Base-by-base conservation (phyloP, 2,329 filamentous ascomycete species). In the Rhexocercosporidium sp. region DNA sequence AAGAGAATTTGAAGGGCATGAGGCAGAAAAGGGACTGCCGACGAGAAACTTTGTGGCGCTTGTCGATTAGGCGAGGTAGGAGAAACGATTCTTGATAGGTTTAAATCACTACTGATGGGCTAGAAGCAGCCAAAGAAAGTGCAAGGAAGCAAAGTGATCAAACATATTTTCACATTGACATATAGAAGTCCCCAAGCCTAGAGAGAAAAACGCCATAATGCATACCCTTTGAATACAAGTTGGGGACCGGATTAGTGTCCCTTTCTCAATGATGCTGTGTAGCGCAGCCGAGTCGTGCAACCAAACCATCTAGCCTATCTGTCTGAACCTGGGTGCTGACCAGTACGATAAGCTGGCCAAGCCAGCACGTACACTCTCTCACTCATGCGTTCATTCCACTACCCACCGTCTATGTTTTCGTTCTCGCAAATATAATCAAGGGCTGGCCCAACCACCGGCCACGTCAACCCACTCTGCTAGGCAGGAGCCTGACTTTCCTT, bases 391-490 rank as follows among this genome's bases (percentile, higher is more conserved):
- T 39, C 57, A 39, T 47, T 44, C 25, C 51, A 41, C 37, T 22
- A 12, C 11, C 41, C 59, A 37, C 25, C 59, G 31, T 66, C 65
- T 59, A 27, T 49, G 27, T 29, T 57, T 31, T 20, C 41, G 22
- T 29, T 56, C 27, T 59, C 44, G 22, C 56, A 44, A n/a, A 61
- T 59, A 56, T 66, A 18, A 68, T 77, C 74, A 78, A 67, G 77
- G 76, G 65, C 76, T 77, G 16, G 92, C 89, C 93, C 94, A 99
- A 67, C 96, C 96, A 74, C 96, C 96, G 57, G 94, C 95, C 74
- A 97, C 94, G 68, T 97, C 93, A 16, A 99, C 96, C 96, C 96
- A 99, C 81, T 99, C 94, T 11, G 93, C 87, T 65, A 97, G 84
- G 81, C 96, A 99, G 73, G 93, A 97, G 69, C 96, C 96, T 78